A percentile compares a stretch with the other conserved stretches of the same genome.
Conservation (phyloP, 352 stramenopile species). For the Sclerospora graminicola region DNA sequence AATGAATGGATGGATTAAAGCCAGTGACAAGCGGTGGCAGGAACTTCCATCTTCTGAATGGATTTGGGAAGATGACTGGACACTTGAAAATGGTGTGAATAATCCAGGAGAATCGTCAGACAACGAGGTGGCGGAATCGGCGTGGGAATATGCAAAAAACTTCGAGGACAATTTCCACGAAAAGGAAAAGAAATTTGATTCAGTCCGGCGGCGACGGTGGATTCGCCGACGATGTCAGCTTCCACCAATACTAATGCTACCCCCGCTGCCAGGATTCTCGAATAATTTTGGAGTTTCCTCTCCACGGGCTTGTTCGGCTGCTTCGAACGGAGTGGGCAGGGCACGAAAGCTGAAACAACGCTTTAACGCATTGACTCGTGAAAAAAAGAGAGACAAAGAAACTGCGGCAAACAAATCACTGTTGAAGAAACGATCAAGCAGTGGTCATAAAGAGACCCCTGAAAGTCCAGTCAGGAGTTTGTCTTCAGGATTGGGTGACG, state of each 20-base stretch:
- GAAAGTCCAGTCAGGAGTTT: constrained; percentile 20
- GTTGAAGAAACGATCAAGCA: constrained; percentile 31
- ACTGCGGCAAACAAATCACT: constrained; percentile 14
- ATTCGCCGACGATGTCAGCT: constrained; percentile 47
- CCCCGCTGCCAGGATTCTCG: constrained; percentile 6
- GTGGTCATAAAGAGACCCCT: constrained; percentile 28
- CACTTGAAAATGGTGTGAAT: constrained; percentile 28
- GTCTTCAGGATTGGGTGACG: constrained; percentile 8
- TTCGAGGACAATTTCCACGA: constrained; percentile 64
- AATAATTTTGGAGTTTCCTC: constrained; percentile 11
- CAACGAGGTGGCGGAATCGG: constrained; percentile 15
- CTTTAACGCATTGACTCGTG: constrained; percentile 21
- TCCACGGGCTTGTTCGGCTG: constrained; percentile 6
- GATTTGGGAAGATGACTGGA: constrained; percentile 73
- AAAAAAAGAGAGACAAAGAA: constrained; percentile 25
- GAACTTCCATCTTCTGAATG: constrained; percentile 69
- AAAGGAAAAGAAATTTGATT: constrained; percentile 69
- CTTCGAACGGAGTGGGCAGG: constrained; percentile 21
- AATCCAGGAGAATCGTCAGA: constrained; percentile 20
- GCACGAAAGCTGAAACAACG: constrained; percentile 35
- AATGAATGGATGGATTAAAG: constrained; percentile 59
- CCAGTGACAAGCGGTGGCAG: constrained; percentile 39
- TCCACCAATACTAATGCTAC: constrained; percentile 31
- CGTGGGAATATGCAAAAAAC: constrained; percentile 61
- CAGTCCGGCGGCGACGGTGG: constrained; percentile 57